These are phyloP conservation scores for Jaenimonas drosophilae DNA, from an alignment of 208 protist species.

Conservation along the genomic window DNA sequence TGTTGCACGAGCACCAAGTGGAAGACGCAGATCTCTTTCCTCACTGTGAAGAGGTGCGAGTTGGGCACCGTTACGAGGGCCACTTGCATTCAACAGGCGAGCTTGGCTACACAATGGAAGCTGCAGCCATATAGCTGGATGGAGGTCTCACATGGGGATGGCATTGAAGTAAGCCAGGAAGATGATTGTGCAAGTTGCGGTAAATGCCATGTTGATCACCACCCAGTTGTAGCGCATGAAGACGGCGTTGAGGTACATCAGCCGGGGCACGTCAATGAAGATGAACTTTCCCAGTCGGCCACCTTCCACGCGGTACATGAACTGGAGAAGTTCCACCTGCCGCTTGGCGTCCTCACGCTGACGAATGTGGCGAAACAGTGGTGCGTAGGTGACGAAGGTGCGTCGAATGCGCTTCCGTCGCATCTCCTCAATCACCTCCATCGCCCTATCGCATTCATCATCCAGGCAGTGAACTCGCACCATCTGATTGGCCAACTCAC, in stretches of 20 bases:
- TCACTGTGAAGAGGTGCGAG: too few species aligned
- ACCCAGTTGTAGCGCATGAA: conserved; percentile 86
- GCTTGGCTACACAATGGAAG: too few species aligned
- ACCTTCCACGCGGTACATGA: conserved; percentile 75
- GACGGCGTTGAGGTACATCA: conserved; percentile 81
- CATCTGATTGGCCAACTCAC: conserved; percentile 87
- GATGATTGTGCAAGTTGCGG: conserved; percentile 20
- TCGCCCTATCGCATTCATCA: conserved; percentile 62
- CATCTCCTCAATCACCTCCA: conserved; percentile 78
- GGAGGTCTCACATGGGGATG: too few species aligned
- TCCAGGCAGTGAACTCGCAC: conserved; percentile 71
- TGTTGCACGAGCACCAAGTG: too few species aligned
- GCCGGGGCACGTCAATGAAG: conserved; percentile 80
- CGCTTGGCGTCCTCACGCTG: conserved; percentile 37
- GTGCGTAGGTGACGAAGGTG: conserved; percentile 87
- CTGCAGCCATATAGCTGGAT: too few species aligned
- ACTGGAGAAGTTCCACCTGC: conserved; percentile 53
- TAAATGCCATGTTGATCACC: conserved; percentile 57
- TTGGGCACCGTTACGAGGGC: too few species aligned
- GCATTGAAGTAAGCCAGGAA: too few species aligned
- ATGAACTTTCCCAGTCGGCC: conserved; percentile 67
- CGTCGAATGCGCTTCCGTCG: conserved; percentile 56
- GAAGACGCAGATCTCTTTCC: too few species aligned
- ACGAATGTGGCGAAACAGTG: conserved; percentile 80
- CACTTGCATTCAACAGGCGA: too few species aligned